Base-by-base conservation (phyloP, 2,329 filamentous ascomycete genomes). In the Trichophyton equinum region DNA sequence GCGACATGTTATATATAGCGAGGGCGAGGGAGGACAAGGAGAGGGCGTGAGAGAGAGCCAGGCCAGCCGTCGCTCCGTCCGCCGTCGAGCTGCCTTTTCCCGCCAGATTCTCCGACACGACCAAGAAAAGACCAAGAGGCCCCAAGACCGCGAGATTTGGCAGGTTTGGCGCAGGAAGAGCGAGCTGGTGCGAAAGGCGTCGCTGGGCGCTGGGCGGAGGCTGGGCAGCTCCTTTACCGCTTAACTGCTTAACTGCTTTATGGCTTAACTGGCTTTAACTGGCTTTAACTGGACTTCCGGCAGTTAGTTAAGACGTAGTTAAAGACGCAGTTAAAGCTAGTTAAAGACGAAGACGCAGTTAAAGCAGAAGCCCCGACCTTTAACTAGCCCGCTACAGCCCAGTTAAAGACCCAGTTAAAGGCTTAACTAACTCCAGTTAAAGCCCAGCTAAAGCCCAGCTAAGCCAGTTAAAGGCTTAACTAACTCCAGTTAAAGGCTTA, bases 91-190 rank as follows among this genome's bases (percentile, higher is more conserved):
- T 27, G 9, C 11, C 49, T n/a, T 27, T 15, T 27, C 22, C 49
- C 49, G 49, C 49, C 49, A 53, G 49, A 44, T 30, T 27, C 49
- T 53, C 49, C 49, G 49, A 53, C 49, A 53, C 49, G 49, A 53
- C 49, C 49, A 53, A 53, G 49, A 53, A 53, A 53, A 53, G 49
- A 4, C 49, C 49, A 53, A 33, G 49, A 47, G 20, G 13, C 40
- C 18, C 44, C 44, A 47, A 47, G 44, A 20, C 42, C 42, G 20
- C 18, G 44, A 25, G 40, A 7, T 44, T 44, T 44, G 9, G 18
- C 33, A 22, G 44, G 20, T 22, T 27, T 8, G 20, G 44, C n/a
- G 44, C 44, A 25, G 33, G 33, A 13, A 4, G 33, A 2, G 7
- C n/a, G 44, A 47, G 44, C 44, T 22, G 13, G 49, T 25, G 49